Evolutionary conservation across 768 basidiomycete genomes (phyloP), one percentile per base, ranked within the genome.

Genomic region (Trametes maxima): DNA sequence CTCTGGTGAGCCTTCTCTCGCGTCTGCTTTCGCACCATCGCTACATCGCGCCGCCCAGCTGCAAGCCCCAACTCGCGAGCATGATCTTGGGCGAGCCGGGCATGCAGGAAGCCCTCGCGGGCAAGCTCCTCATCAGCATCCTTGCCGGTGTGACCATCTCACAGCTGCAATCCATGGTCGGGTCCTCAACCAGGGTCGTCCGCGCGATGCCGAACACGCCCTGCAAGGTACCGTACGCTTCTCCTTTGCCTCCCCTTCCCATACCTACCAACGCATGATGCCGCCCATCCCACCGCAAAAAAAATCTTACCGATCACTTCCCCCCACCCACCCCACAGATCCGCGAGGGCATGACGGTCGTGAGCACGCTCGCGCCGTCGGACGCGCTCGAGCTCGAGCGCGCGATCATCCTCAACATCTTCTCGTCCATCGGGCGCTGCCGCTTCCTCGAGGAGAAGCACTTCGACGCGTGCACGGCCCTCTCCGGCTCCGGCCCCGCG

Each of bases 191-290:
- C 44, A 87, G 85, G 67, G 90, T 98, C 61, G 87, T 98, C 60
- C 88, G 97, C 58, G 92, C 94, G 12, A 99, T 99, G 97, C 95
- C 97, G 65, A 99, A 99, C 71, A 98, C 96, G 2, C 95, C 97
- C 19, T 94, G 92, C 78, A 92, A 92, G 74, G 96, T 95, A 62
- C 60, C 84, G 66, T 22, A 13, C 35, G 33, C 1, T 22, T 16
- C 42, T 40, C 39, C 6, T 43, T 21, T 45, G 33, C 24, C 17
- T 14, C 14, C 17, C 21, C 21, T 44, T 25, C 22, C 19, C 46
- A 22, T 14, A n/a, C 40, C 11, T 12, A 22, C 44, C 28, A 24
- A 48, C 33, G 5, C 35, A 13, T 45, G 16, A 11, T 24, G 13
- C 47, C 49, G 12, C 37, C 28, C 28, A 33, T 33, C 42, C 24